Base-by-base conservation (phyloP, 305 asterid species). In the Fraxinus greggii region DNA sequence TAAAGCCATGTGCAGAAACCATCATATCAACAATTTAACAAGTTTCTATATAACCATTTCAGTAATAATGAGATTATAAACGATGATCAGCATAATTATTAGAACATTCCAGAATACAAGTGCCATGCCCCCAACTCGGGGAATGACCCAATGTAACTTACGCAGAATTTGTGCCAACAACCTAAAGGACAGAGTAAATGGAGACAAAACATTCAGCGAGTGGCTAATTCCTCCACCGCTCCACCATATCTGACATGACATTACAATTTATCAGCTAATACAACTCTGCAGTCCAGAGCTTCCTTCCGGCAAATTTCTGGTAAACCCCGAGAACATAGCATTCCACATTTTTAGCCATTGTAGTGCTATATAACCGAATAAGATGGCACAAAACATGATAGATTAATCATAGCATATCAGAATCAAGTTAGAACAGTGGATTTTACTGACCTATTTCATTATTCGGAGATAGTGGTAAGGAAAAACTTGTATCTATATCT, bases 21-120 rank as follows among this genome's bases (percentile, higher is more conserved):
- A 26, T 38, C 48, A 28, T 45, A 70, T 21, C 23, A 75, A 23
- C 38, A 61, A 36, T n/a, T 19, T 12, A 38, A 7, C 24, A 38
- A 29, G 13, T 33, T 28, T 59, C 72, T 42, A 38, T 7, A 63
- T 28, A 17, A 35, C 8, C 28, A 51, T 24, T 32, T 72, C 59
- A 72, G 17, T 15, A 73, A 31, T 26, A 24, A 80, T 42, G 85
- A 35, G 9, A 65, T 74, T 82, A 35, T 51, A 51, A 79, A n/a
- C 7, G 76, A 36, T 8, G 42, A 4, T 21, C 23, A 36, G 36
- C 6, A 65, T 54, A 78, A 21, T 19, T 48, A 80, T 45, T 70
- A 69, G 54, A 72, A 35, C 63, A 28, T 24, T 31, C 42, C 48
- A 79, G 38, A 63, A 29, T 54, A 65, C 19, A 59, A 61, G 70